phyloP scores from a whole-genome alignment of 106 monocot species.

The Dendrobium catenatum region DNA sequence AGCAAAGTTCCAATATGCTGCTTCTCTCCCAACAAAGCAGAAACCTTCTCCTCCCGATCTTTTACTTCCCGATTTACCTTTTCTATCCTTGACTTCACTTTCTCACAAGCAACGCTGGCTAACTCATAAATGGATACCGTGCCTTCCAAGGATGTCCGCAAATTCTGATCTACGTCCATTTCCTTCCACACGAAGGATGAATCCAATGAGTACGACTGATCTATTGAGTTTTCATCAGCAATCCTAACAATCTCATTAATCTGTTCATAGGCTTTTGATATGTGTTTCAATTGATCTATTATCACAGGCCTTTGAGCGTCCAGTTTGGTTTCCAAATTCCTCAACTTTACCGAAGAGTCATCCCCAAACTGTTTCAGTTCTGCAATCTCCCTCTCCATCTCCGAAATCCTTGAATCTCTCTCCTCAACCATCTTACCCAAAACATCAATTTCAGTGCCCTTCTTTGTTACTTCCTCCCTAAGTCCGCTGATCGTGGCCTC shows the following conservation, averaged over 20 bases:
- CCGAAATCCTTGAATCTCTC: slow-evolving; percentile 27
- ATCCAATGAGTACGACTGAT: slow-evolving; percentile 36
- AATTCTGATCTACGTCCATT: slow-evolving; percentile 59
- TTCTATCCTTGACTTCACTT: slow-evolving; percentile 41
- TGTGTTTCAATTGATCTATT: slow-evolving; percentile 64
- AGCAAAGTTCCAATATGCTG: slow-evolving; percentile 81
- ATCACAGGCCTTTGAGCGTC: slow-evolving; percentile 64
- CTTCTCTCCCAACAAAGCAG: slow-evolving; percentile 62
- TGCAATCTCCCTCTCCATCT: slow-evolving; percentile 40
- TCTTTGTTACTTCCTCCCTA: slow-evolving; percentile 42
- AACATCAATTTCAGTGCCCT: slow-evolving; percentile 26
- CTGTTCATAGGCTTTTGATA: slow-evolving; percentile 49
- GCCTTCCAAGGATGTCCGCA: slow-evolving; percentile 44
- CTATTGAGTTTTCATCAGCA: slow-evolving; percentile 18
- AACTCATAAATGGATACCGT: slow-evolving; percentile 48
- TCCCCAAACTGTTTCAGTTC: slow-evolving; percentile 30
- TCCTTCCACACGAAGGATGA: slow-evolving; percentile 75
- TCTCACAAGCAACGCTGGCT: slow-evolving; percentile 47
- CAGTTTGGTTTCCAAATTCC: slow-evolving; percentile 48
- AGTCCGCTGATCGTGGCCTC: slow-evolving; percentile 65
- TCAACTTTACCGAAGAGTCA: slow-evolving; percentile 43
- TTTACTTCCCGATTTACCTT: slow-evolving; percentile 30
- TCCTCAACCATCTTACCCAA: slow-evolving; percentile 34
- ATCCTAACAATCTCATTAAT: slow-evolving; percentile 33
- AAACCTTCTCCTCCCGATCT: slow-evolving; percentile 38